These are phyloP conservation scores for Talaromyces ruber DNA, from an alignment of 495 filamentous ascomycete species.

Conservation along the genomic window DNA sequence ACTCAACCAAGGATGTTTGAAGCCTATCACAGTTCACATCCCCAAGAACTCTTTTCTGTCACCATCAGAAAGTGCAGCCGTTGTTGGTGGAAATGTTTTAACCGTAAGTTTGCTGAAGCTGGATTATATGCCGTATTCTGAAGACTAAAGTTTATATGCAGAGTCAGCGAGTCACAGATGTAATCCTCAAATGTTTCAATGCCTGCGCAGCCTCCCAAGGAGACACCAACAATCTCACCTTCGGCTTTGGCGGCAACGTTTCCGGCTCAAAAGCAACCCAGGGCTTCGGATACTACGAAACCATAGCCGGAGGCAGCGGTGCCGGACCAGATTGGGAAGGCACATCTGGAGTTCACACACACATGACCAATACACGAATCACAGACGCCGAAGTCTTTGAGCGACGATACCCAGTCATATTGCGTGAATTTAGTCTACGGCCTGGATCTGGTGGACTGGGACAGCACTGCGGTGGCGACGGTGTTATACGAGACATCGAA, in stretches of 20 bases:
- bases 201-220: slow-evolving; percentile 84
- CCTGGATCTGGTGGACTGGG: slow-evolving; percentile 38
- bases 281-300: slow-evolving; percentile 94
- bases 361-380: slow-evolving; percentile 97
- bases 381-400: slow-evolving; percentile 91
- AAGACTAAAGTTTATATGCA: background rate
- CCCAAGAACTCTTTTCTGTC: slow-evolving; percentile 70
- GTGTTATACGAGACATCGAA: slow-evolving; percentile 89
- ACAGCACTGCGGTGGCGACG: slow-evolving; percentile 43
- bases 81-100: slow-evolving; percentile 81
- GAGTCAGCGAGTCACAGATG: slow-evolving; percentile 76
- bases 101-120: slow-evolving; percentile 40
- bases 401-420: slow-evolving; percentile 78
- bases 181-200: slow-evolving; percentile 77
- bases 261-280: slow-evolving; percentile 16
- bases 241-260: slow-evolving; percentile 27
- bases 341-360: slow-evolving; percentile 76
- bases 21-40: slow-evolving; percentile 72
- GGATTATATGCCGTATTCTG: too few species aligned
- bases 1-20: slow-evolving; percentile 87
- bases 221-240: slow-evolving; percentile 67
- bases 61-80: slow-evolving; percentile 73
- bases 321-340: slow-evolving; percentile 78
- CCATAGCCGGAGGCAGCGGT: slow-evolving; percentile 81
- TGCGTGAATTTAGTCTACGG: slow-evolving; percentile 71